Evolutionary conservation across 208 protist genomes (phyloP).

Genomic region (Acanthamoeba royreba): DNA sequence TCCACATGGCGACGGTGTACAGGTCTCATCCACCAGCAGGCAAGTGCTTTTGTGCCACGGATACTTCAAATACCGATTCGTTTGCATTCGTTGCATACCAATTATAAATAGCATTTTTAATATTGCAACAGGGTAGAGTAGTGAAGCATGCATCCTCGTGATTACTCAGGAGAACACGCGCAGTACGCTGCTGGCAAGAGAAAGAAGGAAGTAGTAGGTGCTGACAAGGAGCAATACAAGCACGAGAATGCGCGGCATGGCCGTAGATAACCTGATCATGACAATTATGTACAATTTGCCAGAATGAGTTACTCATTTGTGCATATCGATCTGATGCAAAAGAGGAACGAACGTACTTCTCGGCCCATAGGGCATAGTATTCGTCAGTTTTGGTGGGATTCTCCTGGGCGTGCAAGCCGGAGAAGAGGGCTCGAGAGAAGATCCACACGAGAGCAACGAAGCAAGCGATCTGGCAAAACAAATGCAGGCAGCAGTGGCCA

Average conservation of each 20-base stretch:
- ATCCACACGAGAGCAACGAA: background rate
- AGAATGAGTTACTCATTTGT: background rate
- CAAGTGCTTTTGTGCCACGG: too few relatives aligned
- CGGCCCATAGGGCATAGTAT: background rate
- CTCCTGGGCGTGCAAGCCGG: background rate
- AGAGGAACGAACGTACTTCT: background rate
- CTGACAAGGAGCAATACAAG: background rate
- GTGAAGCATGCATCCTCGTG: too few relatives aligned
- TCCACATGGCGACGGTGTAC: slow-evolving; percentile 14
- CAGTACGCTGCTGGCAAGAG: background rate
- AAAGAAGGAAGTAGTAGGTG: background rate
- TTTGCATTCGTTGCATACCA: too few relatives aligned
- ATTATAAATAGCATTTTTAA: background rate
- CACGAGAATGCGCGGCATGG: background rate
- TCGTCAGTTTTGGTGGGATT: background rate
- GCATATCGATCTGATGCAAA: background rate
- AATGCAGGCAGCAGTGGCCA: background rate
- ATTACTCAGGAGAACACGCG: background rate
- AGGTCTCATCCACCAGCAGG: too few relatives aligned
- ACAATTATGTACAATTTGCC: background rate
- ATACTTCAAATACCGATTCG: too few relatives aligned
- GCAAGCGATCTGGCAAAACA: background rate
- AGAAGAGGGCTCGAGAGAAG: background rate
- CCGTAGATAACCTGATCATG: background rate
- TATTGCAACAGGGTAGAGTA: too few relatives aligned